These are phyloP conservation scores for Capronia coronata DNA, from an alignment of 2,329 filamentous ascomycete genomes.

Conservation along the genomic window DNA sequence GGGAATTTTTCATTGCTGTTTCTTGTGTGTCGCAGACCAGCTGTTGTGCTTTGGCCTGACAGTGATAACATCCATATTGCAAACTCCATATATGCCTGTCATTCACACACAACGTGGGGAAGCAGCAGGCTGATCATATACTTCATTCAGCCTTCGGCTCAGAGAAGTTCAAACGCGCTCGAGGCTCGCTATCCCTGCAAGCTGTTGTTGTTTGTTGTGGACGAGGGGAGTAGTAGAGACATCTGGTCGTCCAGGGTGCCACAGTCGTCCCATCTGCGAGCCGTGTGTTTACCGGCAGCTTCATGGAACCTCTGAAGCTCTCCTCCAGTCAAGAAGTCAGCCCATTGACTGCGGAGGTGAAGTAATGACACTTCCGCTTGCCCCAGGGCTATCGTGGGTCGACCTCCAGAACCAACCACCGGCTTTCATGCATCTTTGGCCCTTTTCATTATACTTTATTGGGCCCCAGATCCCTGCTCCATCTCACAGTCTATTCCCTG, in stretches of 20 bases:
- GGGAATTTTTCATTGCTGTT: not conserved
- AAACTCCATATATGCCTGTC: not conserved
- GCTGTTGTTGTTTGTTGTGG: conserved; percentile 1
- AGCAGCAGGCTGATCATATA: not conserved
- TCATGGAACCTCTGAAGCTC: not conserved
- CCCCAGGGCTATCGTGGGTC: not conserved
- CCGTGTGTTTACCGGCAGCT: not conserved
- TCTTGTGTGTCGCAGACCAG: not conserved
- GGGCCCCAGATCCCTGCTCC: conserved; percentile 1
- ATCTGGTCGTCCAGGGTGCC: not conserved
- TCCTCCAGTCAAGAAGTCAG: not conserved
- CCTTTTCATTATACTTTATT: conserved; percentile 10
- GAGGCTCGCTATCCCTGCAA: not conserved
- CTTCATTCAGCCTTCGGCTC: not conserved
- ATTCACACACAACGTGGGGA: not conserved
- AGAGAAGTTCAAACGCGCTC: not conserved
- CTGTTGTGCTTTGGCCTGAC: not conserved
- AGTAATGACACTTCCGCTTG: not conserved
- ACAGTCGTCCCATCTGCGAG: not conserved
- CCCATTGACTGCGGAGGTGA: not conserved
- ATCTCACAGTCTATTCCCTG: conserved; percentile 16
- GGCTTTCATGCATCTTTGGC: conserved; percentile 1
- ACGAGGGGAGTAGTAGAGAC: not conserved
- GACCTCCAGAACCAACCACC: not conserved
- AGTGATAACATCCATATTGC: not conserved